Base-by-base conservation (phyloP, 345 rosid genomes). In the Salix koriyanagi region DNA sequence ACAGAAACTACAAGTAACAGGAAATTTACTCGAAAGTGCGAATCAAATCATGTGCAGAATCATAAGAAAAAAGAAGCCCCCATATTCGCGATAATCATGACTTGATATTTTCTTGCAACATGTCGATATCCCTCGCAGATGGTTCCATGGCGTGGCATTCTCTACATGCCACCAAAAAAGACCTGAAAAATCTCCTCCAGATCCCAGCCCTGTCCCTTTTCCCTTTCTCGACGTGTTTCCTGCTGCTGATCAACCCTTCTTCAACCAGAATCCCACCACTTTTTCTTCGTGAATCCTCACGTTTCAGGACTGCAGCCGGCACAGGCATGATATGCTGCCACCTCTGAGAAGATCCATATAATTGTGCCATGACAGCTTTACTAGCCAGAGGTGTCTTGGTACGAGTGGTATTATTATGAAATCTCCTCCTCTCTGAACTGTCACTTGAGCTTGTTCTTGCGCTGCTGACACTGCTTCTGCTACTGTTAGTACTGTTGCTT, bases 81-180 rank as follows among this genome's bases (percentile, higher is more conserved):
- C 5, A 14, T 6, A 26, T 7, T 7, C 19, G n/a, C 30, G 39
- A 2, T 25, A 34, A 13, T 60, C 60, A 71, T 30, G 7, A 6
- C 26, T 75, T 60, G 34, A 67, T 56, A 36, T 32, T 64, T 70
- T 19, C 44, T 23, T 66, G 56, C 60, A 66, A 34, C 25, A 69
- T 18, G 26, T 82, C 82, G 67, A 34, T 34, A 34, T 81, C 85
- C 69, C 82, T 72, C 69, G 75, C 75, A 21, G 89, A 75, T 74
- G 94, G 85, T 77, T 92, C 98, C 95, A 94, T 90, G 70, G 98
- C 91, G 79, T 94, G 98, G 65, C 96, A 94, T 68, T 86, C 88
- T 77, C 88, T 84, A 75, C 97, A 94, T 69, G 87, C 89, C 80
- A 85, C 80, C 77, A 89, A 74, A 75, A 92, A 83, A 12, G 83